phyloP scores from a whole-genome alignment of 345 rosid genomes.

The Citrus reticulata region DNA sequence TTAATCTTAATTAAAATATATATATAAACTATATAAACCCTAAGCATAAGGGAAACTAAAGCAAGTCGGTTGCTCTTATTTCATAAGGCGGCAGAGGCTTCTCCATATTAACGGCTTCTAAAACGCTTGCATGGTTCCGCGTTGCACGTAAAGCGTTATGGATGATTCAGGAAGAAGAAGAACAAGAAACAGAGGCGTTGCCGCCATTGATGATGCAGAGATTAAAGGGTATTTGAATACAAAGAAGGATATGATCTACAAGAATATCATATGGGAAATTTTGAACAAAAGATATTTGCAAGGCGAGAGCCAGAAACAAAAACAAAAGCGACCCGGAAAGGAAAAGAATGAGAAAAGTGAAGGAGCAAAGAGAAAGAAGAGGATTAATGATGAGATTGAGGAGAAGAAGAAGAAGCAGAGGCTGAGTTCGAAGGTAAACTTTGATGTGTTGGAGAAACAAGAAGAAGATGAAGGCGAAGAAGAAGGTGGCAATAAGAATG shows the following conservation, averaged over 20 bases:
- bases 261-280: slow-evolving; percentile 1
- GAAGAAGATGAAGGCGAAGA: not conserved
- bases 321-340: not conserved
- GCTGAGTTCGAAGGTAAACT: not conserved
- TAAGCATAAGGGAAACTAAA: not conserved
- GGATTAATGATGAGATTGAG: not conserved
- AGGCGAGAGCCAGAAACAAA: not conserved
- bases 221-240: slow-evolving; percentile 9
- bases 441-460: not conserved
- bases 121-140: no score
- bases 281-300: not conserved
- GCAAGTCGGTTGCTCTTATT: not conserved
- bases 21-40: not conserved
- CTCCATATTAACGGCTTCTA: no score
- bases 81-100: not conserved
- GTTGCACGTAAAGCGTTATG: no score
- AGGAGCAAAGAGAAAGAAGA: not conserved
- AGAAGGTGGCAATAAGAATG: not conserved
- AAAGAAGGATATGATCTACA: slow-evolving; percentile 9
- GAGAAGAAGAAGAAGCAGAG: not conserved
- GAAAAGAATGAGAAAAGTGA: not conserved
- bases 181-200: not conserved
- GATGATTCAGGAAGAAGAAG: no score
- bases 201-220: not conserved
- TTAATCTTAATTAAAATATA: no score